Base-by-base conservation (phyloP, 225 moss, liverwort and hornwort species). In the Anthoceros angustus region DNA sequence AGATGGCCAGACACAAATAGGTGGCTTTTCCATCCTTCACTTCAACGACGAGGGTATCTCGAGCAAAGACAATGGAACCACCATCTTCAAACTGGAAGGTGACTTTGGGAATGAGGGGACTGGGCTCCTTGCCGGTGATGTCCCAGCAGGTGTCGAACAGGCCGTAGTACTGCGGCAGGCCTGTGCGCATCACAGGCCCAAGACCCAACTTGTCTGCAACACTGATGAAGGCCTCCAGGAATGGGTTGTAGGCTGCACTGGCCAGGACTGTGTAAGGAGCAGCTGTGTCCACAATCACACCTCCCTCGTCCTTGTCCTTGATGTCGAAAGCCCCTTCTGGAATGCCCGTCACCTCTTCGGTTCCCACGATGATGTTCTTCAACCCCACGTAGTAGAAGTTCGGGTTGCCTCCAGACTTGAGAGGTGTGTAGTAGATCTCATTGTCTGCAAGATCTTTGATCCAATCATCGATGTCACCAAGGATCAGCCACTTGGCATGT, bases 141-240 rank as follows among this genome's bases (percentile, higher is more conserved):
- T 55, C 55, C 55, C 55, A 55, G 55, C 55, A 55, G 16, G 55
- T 55, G 14, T 55, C 55, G 55, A 55, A 55, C 1, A 55, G 55
- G 55, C 23, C 55, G 55, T 18, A 55, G 55, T 55, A 55, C 55
- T 55, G 55, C 16, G 55, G 55, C n/a, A 55, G 55, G 55, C 55
- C 55, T 9, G 55, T 55, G 55, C 55, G 55, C n/a, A 18, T 18
- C n/a, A 55, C 55, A 9, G 55, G 55, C 55, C 55, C 55, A 18
- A 55, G n/a, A 18, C 55, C 55, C 55, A 20, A 23, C 55, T 18
- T 23, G n/a, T 55, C n/a, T 23, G 55, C n/a, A 23, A 23, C 18
- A 18, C 7, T 23, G 55, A 55, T 15, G 55, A 55, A 55, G 55
- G 55, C 55, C 14, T 55, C 55, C 55, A 18, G 55, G 55, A 55